phyloP scores from a whole-genome alignment of 2,329 filamentous ascomycete species.

The Cladosporium halotolerans region DNA sequence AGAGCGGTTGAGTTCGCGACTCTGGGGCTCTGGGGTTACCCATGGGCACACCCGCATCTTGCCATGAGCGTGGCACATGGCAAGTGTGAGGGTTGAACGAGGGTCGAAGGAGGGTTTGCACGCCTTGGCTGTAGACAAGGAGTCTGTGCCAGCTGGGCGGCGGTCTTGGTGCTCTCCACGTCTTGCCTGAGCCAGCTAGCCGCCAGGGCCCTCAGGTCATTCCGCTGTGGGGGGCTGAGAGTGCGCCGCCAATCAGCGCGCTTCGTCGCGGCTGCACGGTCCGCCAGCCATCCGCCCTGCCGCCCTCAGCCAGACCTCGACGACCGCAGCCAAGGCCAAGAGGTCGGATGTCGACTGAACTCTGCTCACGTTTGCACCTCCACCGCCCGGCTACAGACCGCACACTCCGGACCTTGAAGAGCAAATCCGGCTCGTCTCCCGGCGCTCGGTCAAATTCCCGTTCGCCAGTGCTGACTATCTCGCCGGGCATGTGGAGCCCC shows the following conservation, averaged over 20 bases:
- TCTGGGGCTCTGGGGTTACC: conserved; percentile 4
- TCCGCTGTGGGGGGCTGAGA: neutral
- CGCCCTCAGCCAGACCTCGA: neutral
- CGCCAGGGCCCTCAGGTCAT: neutral
- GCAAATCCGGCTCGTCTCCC: too few relatives aligned
- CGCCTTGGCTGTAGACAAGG: conserved; percentile 10
- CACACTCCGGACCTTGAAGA: too few relatives aligned
- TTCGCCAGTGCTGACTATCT: too few relatives aligned
- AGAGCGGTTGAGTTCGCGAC: neutral
- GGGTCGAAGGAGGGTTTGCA: too few relatives aligned
- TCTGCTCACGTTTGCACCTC: neutral
- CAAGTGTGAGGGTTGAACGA: conserved; percentile 1
- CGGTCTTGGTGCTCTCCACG: conserved; percentile 1
- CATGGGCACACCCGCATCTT: neutral
- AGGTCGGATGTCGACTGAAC: conserved; percentile 7
- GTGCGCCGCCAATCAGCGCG: conserved; percentile 6
- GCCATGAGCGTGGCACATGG: conserved; percentile 6
- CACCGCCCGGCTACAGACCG: too few relatives aligned
- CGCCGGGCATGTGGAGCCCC: too few relatives aligned
- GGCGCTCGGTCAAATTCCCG: too few relatives aligned
- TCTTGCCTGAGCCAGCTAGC: neutral
- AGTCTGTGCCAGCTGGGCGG: conserved; percentile 6
- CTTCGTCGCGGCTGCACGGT: neutral
- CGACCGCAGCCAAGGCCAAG: neutral
- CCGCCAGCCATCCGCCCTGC: neutral